Conservation (phyloP, 495 filamentous ascomycete genomes). For the Jackrogersella minutella region DNA sequence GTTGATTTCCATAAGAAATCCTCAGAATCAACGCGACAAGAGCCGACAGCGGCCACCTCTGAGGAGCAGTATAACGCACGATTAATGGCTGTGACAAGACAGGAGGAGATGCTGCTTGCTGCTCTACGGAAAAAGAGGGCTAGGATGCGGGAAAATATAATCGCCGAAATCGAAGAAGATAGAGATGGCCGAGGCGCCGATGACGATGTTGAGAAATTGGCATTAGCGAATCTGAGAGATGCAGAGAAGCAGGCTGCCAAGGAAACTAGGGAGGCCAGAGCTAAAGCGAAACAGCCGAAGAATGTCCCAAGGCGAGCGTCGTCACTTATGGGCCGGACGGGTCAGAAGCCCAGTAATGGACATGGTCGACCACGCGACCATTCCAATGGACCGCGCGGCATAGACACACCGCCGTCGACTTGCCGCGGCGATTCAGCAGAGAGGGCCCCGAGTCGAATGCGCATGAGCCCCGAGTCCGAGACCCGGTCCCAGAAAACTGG, state of each 20-base stretch:
- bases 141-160: conserved; percentile 75
- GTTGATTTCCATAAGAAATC: conserved; percentile 54
- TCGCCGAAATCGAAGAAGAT: conserved; percentile 62
- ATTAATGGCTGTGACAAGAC: conserved; percentile 84
- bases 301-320: conserved; percentile 20
- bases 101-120: conserved; percentile 84
- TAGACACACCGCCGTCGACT: conserved; percentile 26
- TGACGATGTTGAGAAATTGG: conserved; percentile 19
- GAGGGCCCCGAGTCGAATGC: conserved; percentile 17
- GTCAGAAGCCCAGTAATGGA: conserved; percentile 1
- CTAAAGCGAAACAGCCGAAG: conserved; percentile 20
- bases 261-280: conserved; percentile 20
- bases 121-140: conserved; percentile 81
- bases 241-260: conserved; percentile 28
- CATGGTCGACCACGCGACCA: conserved; percentile 12
- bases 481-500: conserved; percentile 8
- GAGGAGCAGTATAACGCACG: conserved; percentile 59
- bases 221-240: conserved; percentile 16
- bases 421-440: conserved; percentile 35
- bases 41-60: conserved; percentile 24
- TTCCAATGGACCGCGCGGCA: conserved; percentile 21
- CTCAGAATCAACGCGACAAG: conserved; percentile 33
- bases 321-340: conserved; percentile 18
- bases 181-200: conserved; percentile 11
- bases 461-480: conserved; percentile 17